Conservation (phyloP, 2,329 filamentous ascomycete species). For the Cladosporium colombiae region DNA sequence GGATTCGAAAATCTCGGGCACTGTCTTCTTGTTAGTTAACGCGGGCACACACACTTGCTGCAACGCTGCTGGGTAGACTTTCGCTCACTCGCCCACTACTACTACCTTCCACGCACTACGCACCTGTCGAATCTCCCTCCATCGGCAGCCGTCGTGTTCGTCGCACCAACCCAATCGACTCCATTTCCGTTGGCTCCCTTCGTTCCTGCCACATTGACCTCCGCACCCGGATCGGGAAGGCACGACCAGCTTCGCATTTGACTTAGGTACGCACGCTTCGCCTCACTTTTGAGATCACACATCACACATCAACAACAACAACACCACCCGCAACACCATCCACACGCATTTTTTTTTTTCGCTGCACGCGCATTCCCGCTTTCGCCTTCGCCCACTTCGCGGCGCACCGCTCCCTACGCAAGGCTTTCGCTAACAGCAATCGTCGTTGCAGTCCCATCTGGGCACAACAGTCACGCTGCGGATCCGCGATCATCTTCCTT, state of each 20-base stretch:
- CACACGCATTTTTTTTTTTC: constrained; percentile 6
- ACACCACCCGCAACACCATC: background rate
- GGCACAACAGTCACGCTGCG: constrained; percentile 12
- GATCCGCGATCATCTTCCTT: constrained; percentile 5
- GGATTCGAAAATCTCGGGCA: constrained; percentile 17
- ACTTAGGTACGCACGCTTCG: constrained; percentile 17
- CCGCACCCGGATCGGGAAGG: constrained; percentile 4
- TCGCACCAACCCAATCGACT: background rate
- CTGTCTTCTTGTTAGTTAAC: constrained; percentile 12
- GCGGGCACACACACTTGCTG: constrained; percentile 16
- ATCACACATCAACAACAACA: constrained; percentile 11
- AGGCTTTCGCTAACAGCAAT: constrained; percentile 19
- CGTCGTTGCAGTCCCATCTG: constrained; percentile 11
- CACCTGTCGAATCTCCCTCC: constrained; percentile 15
- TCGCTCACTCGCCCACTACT: background rate
- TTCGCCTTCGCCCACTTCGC: background rate
- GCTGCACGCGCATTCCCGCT: background rate
- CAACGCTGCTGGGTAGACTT: constrained; percentile 2
- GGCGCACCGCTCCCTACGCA: background rate
- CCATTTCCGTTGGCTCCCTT: background rate
- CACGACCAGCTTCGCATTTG: constrained; percentile 5
- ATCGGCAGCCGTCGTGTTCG: constrained; percentile 19
- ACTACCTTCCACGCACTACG: background rate
- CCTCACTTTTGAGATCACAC: constrained; percentile 4
- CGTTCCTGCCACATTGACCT: constrained; percentile 8